Percentiles rank a stretch among this genome's conserved stretches.
Evolutionary conservation across 768 basidiomycete species (phyloP).

Genomic region (Tephrocybe sp.): DNA sequence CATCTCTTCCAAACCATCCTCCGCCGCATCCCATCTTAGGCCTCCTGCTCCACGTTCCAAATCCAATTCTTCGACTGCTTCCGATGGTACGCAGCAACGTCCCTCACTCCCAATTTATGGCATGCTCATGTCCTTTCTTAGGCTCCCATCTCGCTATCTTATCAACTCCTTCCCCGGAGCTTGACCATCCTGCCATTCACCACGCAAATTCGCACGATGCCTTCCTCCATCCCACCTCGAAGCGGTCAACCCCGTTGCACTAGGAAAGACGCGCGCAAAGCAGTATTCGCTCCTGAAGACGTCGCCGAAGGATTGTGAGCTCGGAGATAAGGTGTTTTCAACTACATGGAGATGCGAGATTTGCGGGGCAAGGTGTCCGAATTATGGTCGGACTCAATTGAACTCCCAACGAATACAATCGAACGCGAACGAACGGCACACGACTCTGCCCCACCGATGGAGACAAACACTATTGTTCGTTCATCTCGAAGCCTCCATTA

Average conservation of each 20-base stretch:
- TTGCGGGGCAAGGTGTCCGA: constrained; percentile 92
- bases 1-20: constrained; percentile 28
- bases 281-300: constrained; percentile 78
- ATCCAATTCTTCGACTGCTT: constrained; percentile 46
- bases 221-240: constrained; percentile 46
- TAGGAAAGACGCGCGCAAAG: constrained; percentile 89
- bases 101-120: constrained; percentile 5
- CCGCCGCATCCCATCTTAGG: constrained; percentile 26
- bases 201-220: constrained; percentile 44
- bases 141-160: constrained; percentile 41
- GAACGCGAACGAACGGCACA: no score
- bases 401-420: no score
- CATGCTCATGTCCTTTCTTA: constrained; percentile 21
- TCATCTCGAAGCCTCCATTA: no score
- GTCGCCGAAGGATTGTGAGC: constrained; percentile 49
- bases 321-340: constrained; percentile 76
- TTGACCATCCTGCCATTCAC: constrained; percentile 44
- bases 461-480: no score
- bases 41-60: constrained; percentile 41
- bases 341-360: constrained; percentile 89
- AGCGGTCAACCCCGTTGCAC: constrained; percentile 83
- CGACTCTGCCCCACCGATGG: no score
- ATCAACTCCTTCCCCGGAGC: constrained; percentile 64
- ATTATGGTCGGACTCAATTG: no score
- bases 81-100: constrained; percentile 52